Base-by-base conservation (phyloP, 257 asterid genomes). In the Jacaranda copaia region DNA sequence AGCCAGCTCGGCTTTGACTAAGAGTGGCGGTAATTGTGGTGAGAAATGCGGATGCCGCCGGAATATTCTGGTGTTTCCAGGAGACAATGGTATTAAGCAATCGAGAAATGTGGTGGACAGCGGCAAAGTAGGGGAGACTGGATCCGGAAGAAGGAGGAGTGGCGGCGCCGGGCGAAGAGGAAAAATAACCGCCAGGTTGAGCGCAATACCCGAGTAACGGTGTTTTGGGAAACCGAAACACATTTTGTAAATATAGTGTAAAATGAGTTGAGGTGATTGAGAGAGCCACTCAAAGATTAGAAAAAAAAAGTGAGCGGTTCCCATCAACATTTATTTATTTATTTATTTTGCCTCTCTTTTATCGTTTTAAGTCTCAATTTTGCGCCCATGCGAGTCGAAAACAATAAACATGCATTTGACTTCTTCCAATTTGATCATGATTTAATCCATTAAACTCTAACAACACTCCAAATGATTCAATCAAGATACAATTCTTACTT, bases 1-100 rank as follows among this genome's bases (percentile, higher is more conserved):
- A 42, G 99, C 99, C 20, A 90, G 93, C 84, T 87, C 96, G 12
- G 99, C 99, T 2, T 40, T 93, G 77, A 83, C 84, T n/a, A 91
- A 84, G 72, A 80, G 88, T 46, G 79, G 81, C 40, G 90, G 83
- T 4, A 67, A 49, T 8, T 74, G 85, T 48, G 87, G 85, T 13
- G 82, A 86, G 52, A 93, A 89, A 85, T 91, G 91, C 81, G 90
- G 94, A 0, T 88, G 86, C 52, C 84, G 89, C 48, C 72, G 89
- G 72, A 85, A 89, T 70, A 66, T 68, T 3, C 73, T 81, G 35
- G 84, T 76, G 40, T 78, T 88, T 8, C 58, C 90, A 0, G 75
- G 56, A 0, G 93, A 80, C 10, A 70, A 43, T 7, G 87, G 59
- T 32, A 48, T 62, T 56, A 74, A 42, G 73, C 76, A 73, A n/a